Conservation (phyloP, 108 stramenopile genomes). For the Fistulifera solaris region DNA sequence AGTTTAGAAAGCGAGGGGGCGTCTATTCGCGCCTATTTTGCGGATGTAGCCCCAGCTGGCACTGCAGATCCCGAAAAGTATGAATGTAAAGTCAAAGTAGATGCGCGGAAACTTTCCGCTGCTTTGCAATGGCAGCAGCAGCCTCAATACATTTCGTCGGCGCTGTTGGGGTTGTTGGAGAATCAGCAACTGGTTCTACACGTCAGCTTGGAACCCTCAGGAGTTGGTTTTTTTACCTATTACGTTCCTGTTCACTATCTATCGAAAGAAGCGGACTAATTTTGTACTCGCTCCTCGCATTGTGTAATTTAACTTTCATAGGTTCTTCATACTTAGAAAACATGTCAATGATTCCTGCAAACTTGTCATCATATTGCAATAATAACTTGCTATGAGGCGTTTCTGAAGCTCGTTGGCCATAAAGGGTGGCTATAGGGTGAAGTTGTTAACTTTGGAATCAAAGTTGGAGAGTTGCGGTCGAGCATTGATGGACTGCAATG, state of each 20-base stretch:
- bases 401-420: too few species aligned
- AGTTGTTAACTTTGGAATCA: too few species aligned
- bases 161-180: conserved; percentile 67
- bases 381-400: too few species aligned
- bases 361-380: too few species aligned
- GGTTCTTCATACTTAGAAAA: too few species aligned
- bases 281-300: too few species aligned
- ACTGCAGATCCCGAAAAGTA: conserved; percentile 1
- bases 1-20: conserved; percentile 36
- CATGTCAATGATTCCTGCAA: too few species aligned
- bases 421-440: too few species aligned
- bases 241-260: conserved; percentile 73
- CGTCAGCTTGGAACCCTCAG: conserved; percentile 52
- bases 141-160: conserved; percentile 43
- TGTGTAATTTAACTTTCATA: too few species aligned
- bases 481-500: too few species aligned
- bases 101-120: conserved; percentile 59
- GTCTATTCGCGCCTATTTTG: conserved; percentile 40
- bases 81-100: conserved; percentile 67
- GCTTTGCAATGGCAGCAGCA: conserved; percentile 75
- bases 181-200: conserved; percentile 82
- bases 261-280: conserved; percentile 9
- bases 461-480: too few species aligned
- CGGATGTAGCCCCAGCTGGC: conserved; percentile 21
- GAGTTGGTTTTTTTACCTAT: conserved; percentile 74